Base-by-base conservation (phyloP, 2,329 filamentous ascomycete species). In the Zymoseptoria crescenta region DNA sequence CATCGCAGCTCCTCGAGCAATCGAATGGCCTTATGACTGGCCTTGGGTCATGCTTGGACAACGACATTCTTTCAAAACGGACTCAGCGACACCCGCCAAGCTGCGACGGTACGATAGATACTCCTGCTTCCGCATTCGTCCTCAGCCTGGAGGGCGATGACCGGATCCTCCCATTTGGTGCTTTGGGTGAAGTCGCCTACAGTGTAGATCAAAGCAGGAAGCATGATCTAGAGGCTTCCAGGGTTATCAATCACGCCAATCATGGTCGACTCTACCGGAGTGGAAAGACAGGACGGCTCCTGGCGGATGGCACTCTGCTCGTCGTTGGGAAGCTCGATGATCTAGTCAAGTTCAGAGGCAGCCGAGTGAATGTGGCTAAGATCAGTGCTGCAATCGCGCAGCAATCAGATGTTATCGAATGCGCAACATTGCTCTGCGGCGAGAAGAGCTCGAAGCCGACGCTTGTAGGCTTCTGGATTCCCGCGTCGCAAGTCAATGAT, bases 121-220 rank as follows among this genome's bases (percentile, higher is more conserved):
- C 86, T 0, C 89, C 91, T 0, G 21, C 69, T 0, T 79, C 83
- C 0, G 81, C 83, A 0, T 84, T 91, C 59, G 83, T 95, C 1
- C 71, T 88, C 16, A 69, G 71, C 16, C 65, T 70, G 2, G 74
- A 74, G 4, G 69, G 74, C 2, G 68, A 69, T 0, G 79, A 85
- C 4, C 72, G 80, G 0, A 68, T 84, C 1, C 75, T 91, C 0
- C 89, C 89, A 0, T 71, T 82, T 6, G 90, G 91, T 2, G 87
- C 84, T 62, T 77, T 90, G 16, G 92, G 92, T 9, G 91, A 96
- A 71, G 79, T 96, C 6, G 95, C 89, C 68, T 94, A 96, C 71
- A 91, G 90, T 13, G 92, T 91, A 9, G 83, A 89, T 54, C 91
- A 96, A 73, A 84, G 96, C 4, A 84, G 87, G 59, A 78, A 82